Evolutionary conservation across 2,329 filamentous ascomycete species (phyloP).

Genomic region (Beauveria rudraprayagi): DNA sequence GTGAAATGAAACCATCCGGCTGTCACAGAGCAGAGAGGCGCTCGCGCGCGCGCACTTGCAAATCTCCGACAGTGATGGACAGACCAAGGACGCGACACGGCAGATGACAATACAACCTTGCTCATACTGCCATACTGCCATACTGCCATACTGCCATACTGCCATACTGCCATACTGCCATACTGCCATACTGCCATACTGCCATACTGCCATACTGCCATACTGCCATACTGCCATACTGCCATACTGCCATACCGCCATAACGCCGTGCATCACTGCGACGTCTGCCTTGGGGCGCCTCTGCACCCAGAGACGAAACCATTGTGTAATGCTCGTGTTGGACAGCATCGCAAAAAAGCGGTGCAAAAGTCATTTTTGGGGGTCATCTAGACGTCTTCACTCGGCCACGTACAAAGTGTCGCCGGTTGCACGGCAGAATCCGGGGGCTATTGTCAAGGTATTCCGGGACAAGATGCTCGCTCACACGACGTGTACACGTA

Average conservation of each 20-base stretch:
- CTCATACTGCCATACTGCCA: not conserved
- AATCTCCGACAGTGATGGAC: not conserved
- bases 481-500: constrained; percentile 8
- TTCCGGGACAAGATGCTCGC: not conserved
- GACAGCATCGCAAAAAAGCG: constrained; percentile 3
- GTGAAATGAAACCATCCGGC: not conserved
- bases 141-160: too few species aligned
- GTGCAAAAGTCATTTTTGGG: constrained; percentile 1
- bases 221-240: not conserved
- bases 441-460: constrained; percentile 2
- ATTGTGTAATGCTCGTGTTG: not conserved
- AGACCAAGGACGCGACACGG: not conserved
- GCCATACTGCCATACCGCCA: not conserved
- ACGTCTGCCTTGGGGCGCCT: not conserved
- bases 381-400: not conserved
- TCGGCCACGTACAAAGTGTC: constrained; percentile 4
- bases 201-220: not conserved
- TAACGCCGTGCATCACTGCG: not conserved
- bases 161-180: not conserved
- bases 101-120: not conserved
- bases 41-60: not conserved
- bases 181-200: not conserved
- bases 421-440: constrained; percentile 2
- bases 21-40: not conserved
- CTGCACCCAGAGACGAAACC: not conserved